These are phyloP conservation scores for Lipomyces lipofer DNA, from an alignment of 805 yeast genomes.

Conservation along the genomic window DNA sequence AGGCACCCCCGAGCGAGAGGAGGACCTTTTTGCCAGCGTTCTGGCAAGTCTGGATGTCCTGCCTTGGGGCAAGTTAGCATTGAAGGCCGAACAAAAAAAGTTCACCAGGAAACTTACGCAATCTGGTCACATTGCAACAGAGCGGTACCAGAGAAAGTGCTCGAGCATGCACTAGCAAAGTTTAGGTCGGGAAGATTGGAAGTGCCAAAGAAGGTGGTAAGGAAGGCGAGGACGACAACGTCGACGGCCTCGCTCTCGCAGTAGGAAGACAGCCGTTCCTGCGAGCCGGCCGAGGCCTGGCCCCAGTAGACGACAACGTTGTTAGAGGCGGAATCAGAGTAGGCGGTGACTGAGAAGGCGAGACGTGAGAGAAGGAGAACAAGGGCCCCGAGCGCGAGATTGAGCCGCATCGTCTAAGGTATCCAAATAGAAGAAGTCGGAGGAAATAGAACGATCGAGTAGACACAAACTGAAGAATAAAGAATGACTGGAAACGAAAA, in stretches of 20 bases:
- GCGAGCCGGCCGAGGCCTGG: slow-evolving; percentile 66
- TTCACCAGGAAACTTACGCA: slow-evolving; percentile 37
- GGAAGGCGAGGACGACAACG: slow-evolving; percentile 64
- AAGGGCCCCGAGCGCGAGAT: too few species aligned
- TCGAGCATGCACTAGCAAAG: slow-evolving; percentile 56
- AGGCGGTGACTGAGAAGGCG: too few species aligned
- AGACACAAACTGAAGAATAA: too few species aligned
- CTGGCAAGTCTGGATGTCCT: slow-evolving; percentile 75
- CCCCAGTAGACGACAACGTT: slow-evolving; percentile 87
- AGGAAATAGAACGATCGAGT: too few species aligned
- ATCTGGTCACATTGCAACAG: slow-evolving; percentile 48
- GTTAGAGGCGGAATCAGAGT: slow-evolving; percentile 43
- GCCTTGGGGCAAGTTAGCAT: slow-evolving; percentile 16
- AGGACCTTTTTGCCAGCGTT: slow-evolving; percentile 66
- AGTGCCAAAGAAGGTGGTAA: slow-evolving; percentile 54
- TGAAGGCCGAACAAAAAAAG: not conserved
- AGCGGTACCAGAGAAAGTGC: slow-evolving; percentile 40
- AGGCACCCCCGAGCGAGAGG: slow-evolving; percentile 61
- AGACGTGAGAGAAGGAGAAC: too few species aligned
- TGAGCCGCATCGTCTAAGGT: too few species aligned
- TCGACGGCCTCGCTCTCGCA: slow-evolving; percentile 68
- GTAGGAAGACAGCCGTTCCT: slow-evolving; percentile 51
- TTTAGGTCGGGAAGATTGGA: slow-evolving; percentile 46
- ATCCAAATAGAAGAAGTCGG: too few species aligned
- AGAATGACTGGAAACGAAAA: too few species aligned